A percentile compares a stretch with the other conserved stretches of the same genome.
These are phyloP conservation scores for Botryotinia globosa DNA, from an alignment of 2,329 filamentous ascomycete species.

Conservation along the genomic window DNA sequence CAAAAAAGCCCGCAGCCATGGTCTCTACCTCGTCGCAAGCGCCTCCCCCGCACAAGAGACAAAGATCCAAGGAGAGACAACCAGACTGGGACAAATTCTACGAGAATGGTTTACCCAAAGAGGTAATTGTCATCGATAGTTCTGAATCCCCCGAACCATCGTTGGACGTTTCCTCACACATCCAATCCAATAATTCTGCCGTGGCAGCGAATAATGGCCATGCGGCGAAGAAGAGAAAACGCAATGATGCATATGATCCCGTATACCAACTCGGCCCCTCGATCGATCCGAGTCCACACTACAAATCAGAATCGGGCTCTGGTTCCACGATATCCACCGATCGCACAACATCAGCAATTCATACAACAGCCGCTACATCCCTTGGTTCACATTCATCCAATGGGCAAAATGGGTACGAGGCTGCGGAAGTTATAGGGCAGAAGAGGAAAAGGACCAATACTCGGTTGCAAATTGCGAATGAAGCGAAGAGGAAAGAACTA, in stretches of 20 bases:
- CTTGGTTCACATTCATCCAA: slow-evolving; percentile 64
- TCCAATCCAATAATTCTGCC: slow-evolving; percentile 30
- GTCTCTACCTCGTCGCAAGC: slow-evolving; percentile 33
- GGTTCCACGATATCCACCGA: slow-evolving; percentile 77
- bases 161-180: slow-evolving; percentile 43
- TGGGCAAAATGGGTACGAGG: slow-evolving; percentile 61
- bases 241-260: slow-evolving; percentile 63
- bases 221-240: slow-evolving; percentile 69
- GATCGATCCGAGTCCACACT: slow-evolving; percentile 70
- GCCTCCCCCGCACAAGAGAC: slow-evolving; percentile 42
- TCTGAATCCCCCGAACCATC: slow-evolving; percentile 52
- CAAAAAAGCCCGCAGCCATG: slow-evolving; percentile 39
- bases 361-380: slow-evolving; percentile 88
- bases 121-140: slow-evolving; percentile 80
- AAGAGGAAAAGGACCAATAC: slow-evolving; percentile 81
- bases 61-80: slow-evolving; percentile 46
- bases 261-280: slow-evolving; percentile 67
- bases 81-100: slow-evolving; percentile 81
- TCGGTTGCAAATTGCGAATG: slow-evolving; percentile 75
- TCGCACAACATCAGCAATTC: slow-evolving; percentile 73
- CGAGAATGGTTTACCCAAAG: slow-evolving; percentile 77
- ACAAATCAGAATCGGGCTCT: slow-evolving; percentile 58
- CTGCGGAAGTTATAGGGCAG: slow-evolving; percentile 67
- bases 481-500: slow-evolving; percentile 74
- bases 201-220: slow-evolving; percentile 49